Percentiles rank a stretch among this genome's conserved stretches.
phyloP scores from a whole-genome alignment of 257 asterid genomes.

The Rubia yunnanensis region DNA sequence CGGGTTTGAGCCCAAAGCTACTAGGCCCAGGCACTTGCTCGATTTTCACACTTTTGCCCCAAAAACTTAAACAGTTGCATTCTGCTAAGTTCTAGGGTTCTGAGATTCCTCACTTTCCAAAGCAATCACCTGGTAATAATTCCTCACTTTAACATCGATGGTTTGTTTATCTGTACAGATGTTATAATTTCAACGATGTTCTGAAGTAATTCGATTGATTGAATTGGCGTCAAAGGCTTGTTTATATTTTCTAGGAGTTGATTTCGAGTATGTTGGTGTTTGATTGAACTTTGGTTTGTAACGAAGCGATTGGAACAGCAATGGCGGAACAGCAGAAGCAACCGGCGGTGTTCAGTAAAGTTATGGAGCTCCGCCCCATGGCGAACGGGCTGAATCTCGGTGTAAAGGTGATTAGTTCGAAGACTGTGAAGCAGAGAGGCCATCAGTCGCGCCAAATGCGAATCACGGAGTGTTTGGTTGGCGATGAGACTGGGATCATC shows the following conservation, averaged over 20 bases:
- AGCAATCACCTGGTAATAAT: neutral
- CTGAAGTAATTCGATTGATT: neutral
- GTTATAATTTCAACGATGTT: too few relatives aligned
- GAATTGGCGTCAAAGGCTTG: too few relatives aligned
- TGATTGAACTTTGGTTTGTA: neutral
- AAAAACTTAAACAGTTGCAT: neutral
- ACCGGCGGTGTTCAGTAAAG: conserved; percentile 69
- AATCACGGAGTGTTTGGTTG: conserved; percentile 33
- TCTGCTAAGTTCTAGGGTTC: neutral
- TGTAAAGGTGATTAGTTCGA: conserved; percentile 29
- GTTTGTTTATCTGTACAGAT: too few relatives aligned
- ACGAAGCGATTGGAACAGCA: neutral
- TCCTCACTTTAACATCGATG: neutral
- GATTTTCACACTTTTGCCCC: too few relatives aligned
- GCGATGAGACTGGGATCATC: conserved; percentile 39
- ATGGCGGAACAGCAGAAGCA: conserved; percentile 75
- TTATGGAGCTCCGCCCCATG: conserved; percentile 63
- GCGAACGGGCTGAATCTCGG: conserved; percentile 31
- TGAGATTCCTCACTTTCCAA: neutral
- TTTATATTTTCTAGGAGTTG: too few relatives aligned
- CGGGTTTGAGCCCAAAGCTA: too few relatives aligned
- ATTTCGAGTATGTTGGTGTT: neutral
- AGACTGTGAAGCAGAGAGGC: conserved; percentile 26
- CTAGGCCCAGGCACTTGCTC: too few relatives aligned
- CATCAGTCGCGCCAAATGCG: conserved; percentile 29